Conservation (phyloP, 768 basidiomycete species). For the Lyophyllum atratum region DNA sequence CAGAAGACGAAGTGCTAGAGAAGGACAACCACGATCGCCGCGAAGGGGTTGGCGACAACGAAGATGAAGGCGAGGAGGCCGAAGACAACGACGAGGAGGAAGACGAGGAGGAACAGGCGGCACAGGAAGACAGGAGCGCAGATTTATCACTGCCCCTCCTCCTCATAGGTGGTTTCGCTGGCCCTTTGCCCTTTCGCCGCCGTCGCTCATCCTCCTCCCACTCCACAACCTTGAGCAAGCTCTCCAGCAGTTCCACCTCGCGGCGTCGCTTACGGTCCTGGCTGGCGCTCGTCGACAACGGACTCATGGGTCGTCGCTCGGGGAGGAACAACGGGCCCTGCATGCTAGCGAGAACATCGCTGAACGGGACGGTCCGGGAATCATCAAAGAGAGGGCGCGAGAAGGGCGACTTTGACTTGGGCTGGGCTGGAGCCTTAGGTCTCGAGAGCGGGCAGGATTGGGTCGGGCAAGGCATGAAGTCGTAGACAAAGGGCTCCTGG, state of each 20-base stretch:
- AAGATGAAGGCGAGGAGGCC: conserved; percentile 23
- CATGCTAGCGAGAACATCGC: conserved; percentile 59
- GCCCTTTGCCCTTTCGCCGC: conserved; percentile 33
- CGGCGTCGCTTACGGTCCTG: conserved; percentile 15
- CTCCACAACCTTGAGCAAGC: conserved; percentile 43
- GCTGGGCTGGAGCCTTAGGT: conserved; percentile 6
- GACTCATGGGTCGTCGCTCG: conserved; percentile 31
- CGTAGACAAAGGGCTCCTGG: conserved; percentile 26
- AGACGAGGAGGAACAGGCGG: conserved; percentile 23
- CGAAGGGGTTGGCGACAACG: conserved; percentile 30
- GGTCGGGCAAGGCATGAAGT: conserved; percentile 24
- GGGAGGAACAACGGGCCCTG: conserved; percentile 57
- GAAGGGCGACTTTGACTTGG: conserved; percentile 19
- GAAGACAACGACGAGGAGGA: conserved; percentile 24
- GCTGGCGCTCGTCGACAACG: conserved; percentile 10
- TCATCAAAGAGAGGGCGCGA: conserved; percentile 31
- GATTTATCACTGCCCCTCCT: conserved; percentile 11
- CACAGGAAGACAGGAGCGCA: background rate
- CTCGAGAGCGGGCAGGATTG: background rate
- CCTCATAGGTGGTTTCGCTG: conserved; percentile 6
- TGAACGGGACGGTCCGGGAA: conserved; percentile 49
- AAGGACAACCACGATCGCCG: conserved; percentile 25
- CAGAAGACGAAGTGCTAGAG: conserved; percentile 27
- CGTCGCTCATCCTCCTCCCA: conserved; percentile 41
- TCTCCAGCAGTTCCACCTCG: conserved; percentile 41